Base-by-base conservation (phyloP, 176 grass and related monocot genomes). In the Urochloa ruziziensis region DNA sequence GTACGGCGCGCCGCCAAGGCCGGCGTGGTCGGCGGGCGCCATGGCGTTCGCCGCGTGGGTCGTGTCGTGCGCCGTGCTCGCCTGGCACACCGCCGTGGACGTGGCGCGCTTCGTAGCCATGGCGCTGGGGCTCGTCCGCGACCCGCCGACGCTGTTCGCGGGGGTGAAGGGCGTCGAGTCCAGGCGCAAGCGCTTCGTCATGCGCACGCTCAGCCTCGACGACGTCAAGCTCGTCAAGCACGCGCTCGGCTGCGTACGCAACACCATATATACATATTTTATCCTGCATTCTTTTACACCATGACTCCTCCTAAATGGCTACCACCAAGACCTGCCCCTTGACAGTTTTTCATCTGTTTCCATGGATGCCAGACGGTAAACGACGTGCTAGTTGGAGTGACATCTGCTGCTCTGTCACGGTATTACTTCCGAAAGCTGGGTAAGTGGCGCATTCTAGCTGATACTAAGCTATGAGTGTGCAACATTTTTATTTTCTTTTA, bases 211-310 rank as follows among this genome's bases (percentile, higher is more conserved):
- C n/a, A 68, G 23, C 53, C 80, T 93, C 24, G 76, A 73, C 59
- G 91, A 93, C 35, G 42, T 93, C 57, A 93, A 87, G 75, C 57
- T 25, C 48, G 62, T 93, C 75, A 93, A 93, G 56, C 80, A 84
- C 59, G 70, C 61, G 6, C 80, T 93, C 40, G 47, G 75, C 17
- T 94, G 88, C 79, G 83, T 94, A n/a, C n/a, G n/a, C n/a, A n/a
- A n/a, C n/a, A n/a, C n/a, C n/a, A n/a, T n/a, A n/a, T n/a, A n/a
- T n/a, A n/a, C n/a, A n/a, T n/a, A n/a, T n/a, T n/a, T n/a, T n/a
- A n/a, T n/a, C n/a, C n/a, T n/a, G n/a, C n/a, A n/a, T n/a, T n/a
- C n/a, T n/a, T n/a, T n/a, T n/a, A n/a, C n/a, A n/a, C n/a, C n/a
- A n/a, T n/a, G n/a, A n/a, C n/a, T n/a, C n/a, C n/a, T n/a, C n/a